Conservation (phyloP, 2,329 filamentous ascomycete genomes). For the Tolypocladium amazonense region DNA sequence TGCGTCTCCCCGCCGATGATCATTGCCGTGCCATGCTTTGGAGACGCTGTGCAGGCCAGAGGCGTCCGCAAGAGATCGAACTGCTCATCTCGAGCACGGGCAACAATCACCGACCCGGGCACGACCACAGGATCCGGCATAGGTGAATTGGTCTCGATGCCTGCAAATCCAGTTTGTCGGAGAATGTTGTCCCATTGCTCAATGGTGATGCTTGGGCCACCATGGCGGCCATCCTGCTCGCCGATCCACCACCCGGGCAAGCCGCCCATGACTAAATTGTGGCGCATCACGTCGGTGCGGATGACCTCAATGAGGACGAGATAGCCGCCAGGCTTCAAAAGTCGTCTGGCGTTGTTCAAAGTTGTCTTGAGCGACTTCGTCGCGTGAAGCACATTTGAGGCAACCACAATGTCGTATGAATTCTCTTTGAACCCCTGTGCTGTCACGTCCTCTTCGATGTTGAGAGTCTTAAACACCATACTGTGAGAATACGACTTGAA, state of each 20-base stretch:
- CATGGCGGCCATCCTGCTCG: no score
- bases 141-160: no score
- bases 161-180: no score
- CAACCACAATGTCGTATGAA: background rate
- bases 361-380: background rate
- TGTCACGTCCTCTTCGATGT: background rate
- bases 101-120: no score
- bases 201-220: no score
- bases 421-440: background rate
- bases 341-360: background rate
- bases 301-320: background rate
- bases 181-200: no score
- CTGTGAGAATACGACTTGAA: background rate
- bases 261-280: background rate
- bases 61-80: no score
- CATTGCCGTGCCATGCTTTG: no score
- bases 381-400: background rate
- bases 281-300: background rate
- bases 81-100: no score
- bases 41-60: no score
- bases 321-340: background rate
- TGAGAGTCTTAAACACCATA: background rate
- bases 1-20: no score
- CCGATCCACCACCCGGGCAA: background rate
- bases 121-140: no score